Evolutionary conservation across 345 rosid genomes (phyloP).

Genomic region (Camelina sativa): DNA sequence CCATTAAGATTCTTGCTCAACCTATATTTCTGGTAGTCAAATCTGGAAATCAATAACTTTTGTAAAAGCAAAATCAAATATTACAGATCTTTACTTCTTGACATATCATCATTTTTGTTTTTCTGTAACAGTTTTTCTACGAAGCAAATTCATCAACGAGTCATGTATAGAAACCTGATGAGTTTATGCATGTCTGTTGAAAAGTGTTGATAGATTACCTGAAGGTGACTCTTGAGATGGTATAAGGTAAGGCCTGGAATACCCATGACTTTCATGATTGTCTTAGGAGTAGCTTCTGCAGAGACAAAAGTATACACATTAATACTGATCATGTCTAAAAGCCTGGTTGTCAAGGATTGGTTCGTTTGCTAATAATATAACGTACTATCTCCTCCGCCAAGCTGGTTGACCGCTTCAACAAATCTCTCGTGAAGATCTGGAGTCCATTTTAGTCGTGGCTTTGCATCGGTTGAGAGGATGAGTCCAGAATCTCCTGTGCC

Average conservation of each 20-base stretch:
- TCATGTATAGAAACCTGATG: slow-evolving; percentile 1
- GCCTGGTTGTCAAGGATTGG: background rate
- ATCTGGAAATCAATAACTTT: slow-evolving; percentile 31
- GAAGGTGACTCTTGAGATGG: slow-evolving; percentile 94
- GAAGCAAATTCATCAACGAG: background rate
- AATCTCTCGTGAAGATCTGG: slow-evolving; percentile 88
- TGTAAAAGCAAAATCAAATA: background rate
- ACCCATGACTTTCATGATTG: slow-evolving; percentile 93
- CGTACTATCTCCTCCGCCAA: slow-evolving; percentile 97
- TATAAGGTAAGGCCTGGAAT: slow-evolving; percentile 91
- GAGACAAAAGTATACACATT: slow-evolving; percentile 28
- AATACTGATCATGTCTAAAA: slow-evolving; percentile 10
- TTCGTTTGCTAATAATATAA: slow-evolving; percentile 18
- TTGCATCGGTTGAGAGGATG: slow-evolving; percentile 88
- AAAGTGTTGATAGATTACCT: slow-evolving; percentile 55
- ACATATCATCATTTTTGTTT: background rate
- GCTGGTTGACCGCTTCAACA: slow-evolving; percentile 87
- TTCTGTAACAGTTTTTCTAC: slow-evolving; percentile 11
- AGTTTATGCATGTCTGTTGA: background rate
- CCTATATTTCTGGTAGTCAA: slow-evolving; percentile 72
- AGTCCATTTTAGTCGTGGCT: slow-evolving; percentile 93
- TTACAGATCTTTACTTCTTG: background rate
- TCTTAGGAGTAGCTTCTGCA: slow-evolving; percentile 95
- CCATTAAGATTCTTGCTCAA: slow-evolving; percentile 88
- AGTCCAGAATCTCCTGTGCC: slow-evolving; percentile 90